Evolutionary conservation across 1,284 basidiomycete species (phyloP).

Genomic region (Pyrrhoderma noxium): DNA sequence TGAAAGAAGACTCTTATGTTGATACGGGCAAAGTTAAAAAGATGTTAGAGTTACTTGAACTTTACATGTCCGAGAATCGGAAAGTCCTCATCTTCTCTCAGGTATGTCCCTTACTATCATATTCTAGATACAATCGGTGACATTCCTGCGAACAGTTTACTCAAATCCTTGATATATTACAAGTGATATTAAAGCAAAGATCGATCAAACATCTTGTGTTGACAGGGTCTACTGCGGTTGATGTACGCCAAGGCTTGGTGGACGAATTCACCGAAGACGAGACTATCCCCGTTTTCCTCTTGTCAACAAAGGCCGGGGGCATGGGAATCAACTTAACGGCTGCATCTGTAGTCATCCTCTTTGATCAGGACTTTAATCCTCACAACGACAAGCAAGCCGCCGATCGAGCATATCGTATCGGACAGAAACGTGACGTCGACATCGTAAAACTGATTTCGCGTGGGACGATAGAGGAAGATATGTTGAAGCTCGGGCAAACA

Average conservation of each 20-base stretch:
- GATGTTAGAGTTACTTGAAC: conserved; percentile 65
- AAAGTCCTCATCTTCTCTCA: conserved; percentile 93
- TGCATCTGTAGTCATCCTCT: conserved; percentile 91
- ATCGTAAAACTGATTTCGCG: conserved; percentile 92
- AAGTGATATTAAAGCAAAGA: conserved; percentile 75
- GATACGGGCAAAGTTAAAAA: conserved; percentile 86
- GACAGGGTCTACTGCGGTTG: conserved; percentile 92
- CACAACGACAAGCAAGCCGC: conserved; percentile 94
- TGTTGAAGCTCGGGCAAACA: conserved; percentile 82
- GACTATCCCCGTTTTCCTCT: conserved; percentile 85
- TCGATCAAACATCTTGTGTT: conserved; percentile 81
- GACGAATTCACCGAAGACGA: conserved; percentile 96
- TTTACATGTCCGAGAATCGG: conserved; percentile 66
- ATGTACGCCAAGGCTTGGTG: conserved; percentile 87
- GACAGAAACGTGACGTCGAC: conserved; percentile 85
- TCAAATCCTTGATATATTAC: conserved; percentile 90
- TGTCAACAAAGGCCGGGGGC: conserved; percentile 93
- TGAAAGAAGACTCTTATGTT: conserved; percentile 72
- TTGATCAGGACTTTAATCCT: conserved; percentile 97
- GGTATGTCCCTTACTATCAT: conserved; percentile 34
- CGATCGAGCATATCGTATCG: conserved; percentile 97
- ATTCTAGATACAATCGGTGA: background rate
- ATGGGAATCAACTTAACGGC: conserved; percentile 91
- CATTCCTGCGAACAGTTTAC: conserved; percentile 61
- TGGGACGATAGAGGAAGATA: conserved; percentile 95